phyloP scores from a whole-genome alignment of 2,329 filamentous ascomycete genomes.

The Hirsutella minnesotensis region DNA sequence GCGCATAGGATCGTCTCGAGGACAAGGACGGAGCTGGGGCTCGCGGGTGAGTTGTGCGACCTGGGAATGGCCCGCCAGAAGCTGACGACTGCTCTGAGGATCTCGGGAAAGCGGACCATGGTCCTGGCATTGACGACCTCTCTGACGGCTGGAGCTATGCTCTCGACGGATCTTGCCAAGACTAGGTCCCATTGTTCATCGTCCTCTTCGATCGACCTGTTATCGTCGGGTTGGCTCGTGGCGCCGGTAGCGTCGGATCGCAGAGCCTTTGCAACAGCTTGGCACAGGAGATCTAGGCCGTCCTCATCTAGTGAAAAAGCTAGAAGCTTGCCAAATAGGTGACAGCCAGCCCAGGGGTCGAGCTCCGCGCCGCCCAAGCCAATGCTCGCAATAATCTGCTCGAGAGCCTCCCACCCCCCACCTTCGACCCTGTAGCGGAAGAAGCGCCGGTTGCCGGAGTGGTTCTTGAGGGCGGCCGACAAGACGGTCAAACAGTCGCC shows the following conservation, averaged over 20 bases:
- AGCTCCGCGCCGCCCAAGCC: conserved; percentile 52
- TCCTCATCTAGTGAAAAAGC: conserved; percentile 73
- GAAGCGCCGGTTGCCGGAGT: conserved; percentile 79
- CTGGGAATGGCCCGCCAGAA: conserved; percentile 53
- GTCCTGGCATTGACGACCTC: conserved; percentile 39
- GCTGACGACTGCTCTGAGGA: conserved; percentile 48
- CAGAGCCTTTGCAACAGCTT: conserved; percentile 29
- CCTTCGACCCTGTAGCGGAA: conserved; percentile 66
- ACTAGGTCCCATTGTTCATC: conserved; percentile 27
- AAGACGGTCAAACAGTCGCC: conserved; percentile 63
- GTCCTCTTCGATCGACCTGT: conserved; percentile 18
- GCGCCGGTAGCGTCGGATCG: conserved; percentile 17
- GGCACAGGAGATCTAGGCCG: conserved; percentile 57
- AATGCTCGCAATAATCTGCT: conserved; percentile 59
- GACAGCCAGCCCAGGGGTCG: conserved; percentile 55
- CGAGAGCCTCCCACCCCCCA: conserved; percentile 67
- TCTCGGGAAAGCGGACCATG: conserved; percentile 47
- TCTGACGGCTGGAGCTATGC: conserved; percentile 27
- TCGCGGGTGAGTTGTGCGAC: conserved; percentile 27
- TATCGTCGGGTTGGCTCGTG: conserved; percentile 3
- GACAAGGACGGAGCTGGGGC: conserved; percentile 49
- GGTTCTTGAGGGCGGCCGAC: conserved; percentile 61
- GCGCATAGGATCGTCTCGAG: conserved; percentile 51
- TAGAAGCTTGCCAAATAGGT: conserved; percentile 73
- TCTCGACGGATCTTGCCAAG: conserved; percentile 23